Evolutionary conservation across 2,329 filamentous ascomycete species (phyloP).

Genomic region (Scedosporium aurantiacum): DNA sequence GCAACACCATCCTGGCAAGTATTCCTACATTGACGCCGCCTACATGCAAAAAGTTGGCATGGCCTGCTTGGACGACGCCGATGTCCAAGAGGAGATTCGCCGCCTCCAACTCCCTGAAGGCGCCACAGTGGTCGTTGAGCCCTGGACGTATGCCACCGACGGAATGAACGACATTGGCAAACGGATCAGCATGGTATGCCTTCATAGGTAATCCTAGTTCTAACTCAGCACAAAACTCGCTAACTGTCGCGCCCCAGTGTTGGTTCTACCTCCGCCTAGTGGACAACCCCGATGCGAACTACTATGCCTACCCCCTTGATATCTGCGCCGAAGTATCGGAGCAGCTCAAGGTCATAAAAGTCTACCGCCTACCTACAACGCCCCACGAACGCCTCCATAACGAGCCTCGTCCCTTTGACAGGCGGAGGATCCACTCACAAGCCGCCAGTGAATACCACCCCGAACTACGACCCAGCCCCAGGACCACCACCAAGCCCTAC

Average conservation of each 20-base stretch:
- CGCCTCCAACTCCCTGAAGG: constrained; percentile 31
- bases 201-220: not conserved
- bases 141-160: constrained; percentile 45
- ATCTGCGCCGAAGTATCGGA: constrained; percentile 40
- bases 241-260: constrained; percentile 15
- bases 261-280: constrained; percentile 26
- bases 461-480: constrained; percentile 14
- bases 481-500: constrained; percentile 24
- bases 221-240: not conserved
- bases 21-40: constrained; percentile 34
- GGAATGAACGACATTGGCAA: constrained; percentile 38
- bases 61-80: constrained; percentile 30
- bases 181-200: constrained; percentile 36
- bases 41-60: constrained; percentile 37
- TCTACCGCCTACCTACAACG: constrained; percentile 35
- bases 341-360: constrained; percentile 34
- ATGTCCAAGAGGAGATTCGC: constrained; percentile 31
- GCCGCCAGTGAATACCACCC: constrained; percentile 31
- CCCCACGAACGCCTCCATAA: constrained; percentile 25
- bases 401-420: constrained; percentile 25
- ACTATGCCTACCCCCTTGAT: constrained; percentile 46
- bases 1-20: constrained; percentile 25
- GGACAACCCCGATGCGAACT: constrained; percentile 36
- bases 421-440: constrained; percentile 24
- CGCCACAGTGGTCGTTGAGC: constrained; percentile 35